Percentiles rank a stretch among this genome's conserved stretches.
Conservation (phyloP, 202 grass and related monocot species). For the Panicum virgatum region DNA sequence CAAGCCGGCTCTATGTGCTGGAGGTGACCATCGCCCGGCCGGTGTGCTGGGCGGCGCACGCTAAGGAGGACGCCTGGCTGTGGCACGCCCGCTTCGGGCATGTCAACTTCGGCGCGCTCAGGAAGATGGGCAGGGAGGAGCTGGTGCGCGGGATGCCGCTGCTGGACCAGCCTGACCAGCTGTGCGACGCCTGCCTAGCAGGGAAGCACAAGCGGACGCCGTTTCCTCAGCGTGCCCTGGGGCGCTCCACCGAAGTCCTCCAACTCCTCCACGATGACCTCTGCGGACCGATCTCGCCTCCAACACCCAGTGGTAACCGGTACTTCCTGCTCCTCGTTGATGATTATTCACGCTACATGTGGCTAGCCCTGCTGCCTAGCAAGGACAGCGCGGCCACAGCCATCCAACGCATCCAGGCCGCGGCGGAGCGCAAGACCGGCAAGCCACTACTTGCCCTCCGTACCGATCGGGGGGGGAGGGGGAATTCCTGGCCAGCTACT, state of each 20-base stretch:
- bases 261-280: background rate
- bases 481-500: background rate
- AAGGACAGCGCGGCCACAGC: background rate
- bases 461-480: background rate
- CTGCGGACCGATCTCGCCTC: background rate
- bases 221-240: background rate
- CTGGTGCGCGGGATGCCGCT: accelerated
- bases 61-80: background rate
- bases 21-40: no score
- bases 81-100: background rate
- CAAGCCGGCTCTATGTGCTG: no score
- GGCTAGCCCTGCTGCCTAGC: background rate
- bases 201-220: background rate
- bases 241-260: background rate
- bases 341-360: background rate
- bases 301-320: no score
- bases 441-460: background rate
- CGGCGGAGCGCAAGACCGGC: background rate
- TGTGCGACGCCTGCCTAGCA: no score
- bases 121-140: background rate
- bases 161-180: background rate
- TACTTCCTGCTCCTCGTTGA: background rate
- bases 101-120: background rate
- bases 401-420: background rate
- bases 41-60: no score